phyloP scores from a whole-genome alignment of 306 rosid genomes.

The Delonix regia region DNA sequence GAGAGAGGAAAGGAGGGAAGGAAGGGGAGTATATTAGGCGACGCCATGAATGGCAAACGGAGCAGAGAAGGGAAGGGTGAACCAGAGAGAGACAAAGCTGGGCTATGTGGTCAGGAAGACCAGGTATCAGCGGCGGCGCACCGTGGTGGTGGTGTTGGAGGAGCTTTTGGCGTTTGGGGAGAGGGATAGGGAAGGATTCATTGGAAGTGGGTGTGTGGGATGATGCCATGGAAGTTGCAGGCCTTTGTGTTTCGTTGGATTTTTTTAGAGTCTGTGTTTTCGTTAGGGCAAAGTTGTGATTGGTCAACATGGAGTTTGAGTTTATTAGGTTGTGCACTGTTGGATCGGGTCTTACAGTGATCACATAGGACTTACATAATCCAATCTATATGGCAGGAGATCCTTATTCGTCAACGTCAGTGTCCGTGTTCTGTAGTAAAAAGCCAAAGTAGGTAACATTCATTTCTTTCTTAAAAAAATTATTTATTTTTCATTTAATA shows the following conservation, averaged over 20 bases:
- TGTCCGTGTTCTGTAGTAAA: too few relatives aligned
- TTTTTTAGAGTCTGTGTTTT: neutral
- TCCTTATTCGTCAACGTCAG: too few relatives aligned
- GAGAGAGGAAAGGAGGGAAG: slow-evolving; percentile 73
- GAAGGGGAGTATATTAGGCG: slow-evolving; percentile 65
- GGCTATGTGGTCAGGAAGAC: slow-evolving; percentile 81
- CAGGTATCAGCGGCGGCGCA: slow-evolving; percentile 52
- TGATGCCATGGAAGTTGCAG: slow-evolving; percentile 37
- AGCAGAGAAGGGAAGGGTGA: slow-evolving; percentile 54
- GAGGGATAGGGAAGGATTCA: neutral
- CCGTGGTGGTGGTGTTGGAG: neutral
- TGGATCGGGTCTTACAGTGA: too few relatives aligned
- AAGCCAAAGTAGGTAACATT: neutral
- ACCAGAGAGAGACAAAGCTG: slow-evolving; percentile 58
- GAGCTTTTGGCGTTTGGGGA: neutral
- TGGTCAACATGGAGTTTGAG: too few relatives aligned
- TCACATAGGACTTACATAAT: too few relatives aligned
- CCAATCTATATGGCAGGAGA: too few relatives aligned
- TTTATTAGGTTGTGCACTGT: too few relatives aligned
- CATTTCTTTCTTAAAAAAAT: neutral
- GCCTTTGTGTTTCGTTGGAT: too few relatives aligned
- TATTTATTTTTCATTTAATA: neutral
- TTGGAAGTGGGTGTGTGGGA: neutral
- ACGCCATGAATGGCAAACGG: slow-evolving; percentile 75
- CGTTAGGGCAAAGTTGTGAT: neutral